A percentile compares a stretch with the other conserved stretches of the same genome.
phyloP scores from a whole-genome alignment of 129 eudicot species.

The Tanacetum coccineum region DNA sequence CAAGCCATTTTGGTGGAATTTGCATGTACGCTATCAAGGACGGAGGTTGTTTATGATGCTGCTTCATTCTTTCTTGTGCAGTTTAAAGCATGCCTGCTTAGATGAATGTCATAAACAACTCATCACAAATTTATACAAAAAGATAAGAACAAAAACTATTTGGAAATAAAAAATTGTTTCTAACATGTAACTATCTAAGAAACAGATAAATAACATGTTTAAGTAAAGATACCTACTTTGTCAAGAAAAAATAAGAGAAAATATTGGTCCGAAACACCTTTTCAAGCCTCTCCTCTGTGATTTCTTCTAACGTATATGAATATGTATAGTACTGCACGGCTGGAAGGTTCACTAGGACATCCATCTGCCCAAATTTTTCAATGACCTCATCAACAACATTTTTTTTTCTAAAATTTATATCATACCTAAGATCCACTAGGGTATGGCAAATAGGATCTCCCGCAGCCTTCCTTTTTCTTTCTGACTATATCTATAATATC shows the following conservation, averaged over 20 bases:
- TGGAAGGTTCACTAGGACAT: constrained; percentile 60
- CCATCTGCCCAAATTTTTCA: constrained; percentile 48
- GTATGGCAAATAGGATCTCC: constrained; percentile 56
- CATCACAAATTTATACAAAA: too few relatives aligned
- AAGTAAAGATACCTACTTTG: constrained; percentile 31
- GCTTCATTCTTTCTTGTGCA: not conserved
- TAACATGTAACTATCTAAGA: too few relatives aligned
- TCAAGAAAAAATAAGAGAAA: constrained; percentile 54
- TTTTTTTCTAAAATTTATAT: constrained; percentile 57
- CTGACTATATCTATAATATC: constrained; percentile 36
- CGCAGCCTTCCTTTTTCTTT: constrained; percentile 39
- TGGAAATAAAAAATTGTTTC: too few relatives aligned
- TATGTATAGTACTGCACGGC: constrained; percentile 55
- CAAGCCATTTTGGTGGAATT: not conserved
- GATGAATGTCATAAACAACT: not conserved
- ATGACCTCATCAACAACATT: constrained; percentile 63
- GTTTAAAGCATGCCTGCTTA: not conserved
- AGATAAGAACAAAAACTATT: too few relatives aligned
- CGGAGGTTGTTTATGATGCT: not conserved
- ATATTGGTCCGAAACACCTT: constrained; percentile 74
- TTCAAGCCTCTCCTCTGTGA: constrained; percentile 68
- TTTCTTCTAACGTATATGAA: constrained; percentile 48
- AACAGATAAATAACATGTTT: too few relatives aligned
- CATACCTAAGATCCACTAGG: constrained; percentile 63
- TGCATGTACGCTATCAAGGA: not conserved